Evolutionary conservation across 768 basidiomycete genomes (phyloP).

Genomic region (Pulveroboletus ravenelii): DNA sequence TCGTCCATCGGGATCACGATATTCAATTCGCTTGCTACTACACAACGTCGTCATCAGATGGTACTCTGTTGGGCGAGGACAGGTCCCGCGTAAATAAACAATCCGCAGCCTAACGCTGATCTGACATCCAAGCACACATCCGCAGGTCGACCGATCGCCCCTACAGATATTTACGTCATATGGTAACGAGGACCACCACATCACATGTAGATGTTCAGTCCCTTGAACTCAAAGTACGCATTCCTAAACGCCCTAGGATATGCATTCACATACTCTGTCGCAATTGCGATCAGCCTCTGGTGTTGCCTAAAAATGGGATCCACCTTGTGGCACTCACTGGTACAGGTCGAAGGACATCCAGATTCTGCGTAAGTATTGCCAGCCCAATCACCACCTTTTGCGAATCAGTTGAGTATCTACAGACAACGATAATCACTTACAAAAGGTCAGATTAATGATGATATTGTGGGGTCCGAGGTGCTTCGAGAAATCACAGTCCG

Average conservation of each 20-base stretch:
- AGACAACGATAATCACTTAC: background rate
- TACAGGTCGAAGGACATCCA: slow-evolving; percentile 25
- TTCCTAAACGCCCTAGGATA: background rate
- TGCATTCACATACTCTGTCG: slow-evolving; percentile 3
- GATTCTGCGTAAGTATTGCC: slow-evolving; percentile 15
- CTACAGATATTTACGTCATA: too few species aligned
- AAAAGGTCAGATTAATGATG: slow-evolving; percentile 10
- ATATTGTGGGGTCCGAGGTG: slow-evolving; percentile 55
- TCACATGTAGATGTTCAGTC: slow-evolving; percentile 3
- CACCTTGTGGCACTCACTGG: slow-evolving; percentile 13
- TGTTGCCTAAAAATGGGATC: background rate
- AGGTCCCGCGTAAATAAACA: too few species aligned
- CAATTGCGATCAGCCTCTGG: background rate
- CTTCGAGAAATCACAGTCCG: slow-evolving; percentile 50
- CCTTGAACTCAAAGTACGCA: slow-evolving; percentile 7
- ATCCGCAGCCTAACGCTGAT: too few species aligned
- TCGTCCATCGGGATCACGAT: too few species aligned
- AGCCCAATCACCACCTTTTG: slow-evolving; percentile 23
- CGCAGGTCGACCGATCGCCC: too few species aligned
- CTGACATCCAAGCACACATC: background rate
- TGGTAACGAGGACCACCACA: background rate
- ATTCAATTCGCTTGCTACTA: too few species aligned
- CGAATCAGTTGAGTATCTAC: background rate
- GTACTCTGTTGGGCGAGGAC: too few species aligned
- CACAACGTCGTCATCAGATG: too few species aligned